phyloP scores from a whole-genome alignment of 768 basidiomycete species.

The Macrolepiota fuliginosa region DNA sequence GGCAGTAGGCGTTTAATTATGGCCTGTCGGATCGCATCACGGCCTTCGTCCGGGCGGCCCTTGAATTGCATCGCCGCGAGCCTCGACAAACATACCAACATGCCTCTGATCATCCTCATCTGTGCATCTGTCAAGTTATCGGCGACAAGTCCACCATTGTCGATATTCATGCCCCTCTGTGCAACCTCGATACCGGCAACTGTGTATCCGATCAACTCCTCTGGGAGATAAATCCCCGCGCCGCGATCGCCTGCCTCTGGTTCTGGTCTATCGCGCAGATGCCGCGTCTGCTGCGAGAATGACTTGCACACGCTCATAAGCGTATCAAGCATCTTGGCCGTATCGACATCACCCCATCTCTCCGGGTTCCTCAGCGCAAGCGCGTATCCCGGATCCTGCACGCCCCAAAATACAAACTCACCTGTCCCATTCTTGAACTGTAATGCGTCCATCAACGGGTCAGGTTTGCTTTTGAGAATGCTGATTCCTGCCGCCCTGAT shows the following conservation, averaged over 20 bases:
- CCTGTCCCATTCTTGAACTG: conserved; percentile 81
- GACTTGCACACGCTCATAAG: conserved; percentile 76
- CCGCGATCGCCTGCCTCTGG: conserved; percentile 75
- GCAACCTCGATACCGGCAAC: conserved; percentile 79
- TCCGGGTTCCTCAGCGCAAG: conserved; percentile 51
- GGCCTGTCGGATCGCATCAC: conserved; percentile 75
- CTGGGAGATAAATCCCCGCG: conserved; percentile 85
- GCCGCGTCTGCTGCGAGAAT: conserved; percentile 81
- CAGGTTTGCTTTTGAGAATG: conserved; percentile 81
- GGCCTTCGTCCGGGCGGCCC: conserved; percentile 68
- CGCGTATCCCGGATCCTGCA: conserved; percentile 72
- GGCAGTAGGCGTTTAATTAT: conserved; percentile 88
- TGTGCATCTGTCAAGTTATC: conserved; percentile 81
- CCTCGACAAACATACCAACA: conserved; percentile 67
- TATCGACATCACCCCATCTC: conserved; percentile 51
- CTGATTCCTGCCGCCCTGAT: conserved; percentile 87
- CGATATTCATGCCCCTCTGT: conserved; percentile 55
- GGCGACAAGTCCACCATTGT: conserved; percentile 50
- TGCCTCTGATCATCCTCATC: conserved; percentile 70
- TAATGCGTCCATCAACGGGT: conserved; percentile 65
- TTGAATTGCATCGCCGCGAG: conserved; percentile 70
- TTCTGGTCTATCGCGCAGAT: conserved; percentile 74
- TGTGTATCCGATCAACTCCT: conserved; percentile 89
- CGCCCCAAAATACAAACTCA: conserved; percentile 87
- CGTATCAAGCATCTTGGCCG: conserved; percentile 83